Evolutionary conservation across 352 stramenopile genomes (phyloP), one percentile per base, ranked within the genome.

Genomic region (Phytophthora quininea): DNA sequence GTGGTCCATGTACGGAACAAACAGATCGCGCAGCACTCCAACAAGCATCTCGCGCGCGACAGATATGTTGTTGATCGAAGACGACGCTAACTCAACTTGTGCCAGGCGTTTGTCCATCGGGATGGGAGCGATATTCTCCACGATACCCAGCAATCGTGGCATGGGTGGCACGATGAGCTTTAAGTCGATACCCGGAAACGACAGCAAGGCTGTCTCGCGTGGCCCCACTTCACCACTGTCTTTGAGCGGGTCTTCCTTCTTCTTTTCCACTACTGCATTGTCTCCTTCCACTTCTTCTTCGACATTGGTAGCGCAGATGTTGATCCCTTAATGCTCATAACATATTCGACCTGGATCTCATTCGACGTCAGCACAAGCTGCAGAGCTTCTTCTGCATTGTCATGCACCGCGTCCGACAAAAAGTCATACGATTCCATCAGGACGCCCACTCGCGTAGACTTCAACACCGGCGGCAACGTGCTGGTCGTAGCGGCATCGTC

Each of bases 141-240:
- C 82, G 48, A 90, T 76, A 9, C 72, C 76, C 29, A 90, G 67
- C 43, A 88, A 56, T 29, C 80, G 70, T n/a, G 69, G 68, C 64
- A 90, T 88, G 9, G 82, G 78, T 3, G 82, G 78, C 12, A 90
- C 69, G 27, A 80, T 81, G 11, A 88, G 56, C 48, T 80, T 85
- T 30, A 89, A 57, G 15, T 77, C 65, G 8, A 90, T 40, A 3
- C 66, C 67, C 9, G 78, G 67, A 11, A 86, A 79, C 11, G 62
- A 70, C 47, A 90, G 47, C 50, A 90, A 35, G 7, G 68, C 56
- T 3, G 69, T 71, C 10, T 82, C 67, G 4, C 63, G 55, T 40
- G 69, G 69, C 9, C 54, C 52, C 15, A 76, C n/a, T 15, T 58
- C 67, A 7, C 38, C 57, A 2, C 65, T 71, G 42, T 68, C 67